Conservation (phyloP, 2,329 filamentous ascomycete species). For the Aspergillus sp. region DNA sequence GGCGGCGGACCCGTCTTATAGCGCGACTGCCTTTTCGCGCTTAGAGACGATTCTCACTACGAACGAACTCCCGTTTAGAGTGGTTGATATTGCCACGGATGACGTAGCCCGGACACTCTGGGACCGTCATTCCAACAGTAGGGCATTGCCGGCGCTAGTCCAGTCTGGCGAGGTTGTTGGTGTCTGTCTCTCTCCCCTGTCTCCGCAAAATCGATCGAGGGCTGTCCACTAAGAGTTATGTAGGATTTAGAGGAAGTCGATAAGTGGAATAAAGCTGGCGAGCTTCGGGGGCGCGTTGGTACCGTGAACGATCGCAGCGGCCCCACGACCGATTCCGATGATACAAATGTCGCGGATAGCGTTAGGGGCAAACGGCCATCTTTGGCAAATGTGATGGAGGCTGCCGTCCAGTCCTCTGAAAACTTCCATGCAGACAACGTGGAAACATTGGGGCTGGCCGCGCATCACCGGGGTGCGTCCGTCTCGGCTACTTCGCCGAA, state of each 20-base stretch:
- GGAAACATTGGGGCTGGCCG: constrained; percentile 24
- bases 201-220: no score
- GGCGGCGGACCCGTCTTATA: constrained; percentile 89
- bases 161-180: constrained; percentile 79
- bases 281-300: constrained; percentile 75
- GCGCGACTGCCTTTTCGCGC: constrained; percentile 88
- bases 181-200: constrained; percentile 61
- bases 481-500: constrained; percentile 25
- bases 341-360: no score
- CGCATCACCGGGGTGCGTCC: constrained; percentile 30
- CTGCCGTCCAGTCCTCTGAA: constrained; percentile 28
- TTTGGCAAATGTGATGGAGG: constrained; percentile 19
- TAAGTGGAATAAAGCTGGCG: constrained; percentile 98
- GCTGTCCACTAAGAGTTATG: no score
- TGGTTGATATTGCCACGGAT: constrained; percentile 83
- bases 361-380: no score
- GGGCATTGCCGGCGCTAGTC: constrained; percentile 80
- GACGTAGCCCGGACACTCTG: constrained; percentile 81
- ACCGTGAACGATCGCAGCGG: constrained; percentile 24
- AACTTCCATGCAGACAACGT: constrained; percentile 31
- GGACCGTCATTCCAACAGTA: constrained; percentile 72
- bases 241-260: constrained; percentile 91
- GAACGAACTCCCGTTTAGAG: constrained; percentile 88
- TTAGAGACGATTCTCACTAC: constrained; percentile 93
- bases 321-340: constrained; percentile 10